Evolutionary conservation across 768 basidiomycete genomes (phyloP).

Genomic region (Leucosporidium scottii): DNA sequence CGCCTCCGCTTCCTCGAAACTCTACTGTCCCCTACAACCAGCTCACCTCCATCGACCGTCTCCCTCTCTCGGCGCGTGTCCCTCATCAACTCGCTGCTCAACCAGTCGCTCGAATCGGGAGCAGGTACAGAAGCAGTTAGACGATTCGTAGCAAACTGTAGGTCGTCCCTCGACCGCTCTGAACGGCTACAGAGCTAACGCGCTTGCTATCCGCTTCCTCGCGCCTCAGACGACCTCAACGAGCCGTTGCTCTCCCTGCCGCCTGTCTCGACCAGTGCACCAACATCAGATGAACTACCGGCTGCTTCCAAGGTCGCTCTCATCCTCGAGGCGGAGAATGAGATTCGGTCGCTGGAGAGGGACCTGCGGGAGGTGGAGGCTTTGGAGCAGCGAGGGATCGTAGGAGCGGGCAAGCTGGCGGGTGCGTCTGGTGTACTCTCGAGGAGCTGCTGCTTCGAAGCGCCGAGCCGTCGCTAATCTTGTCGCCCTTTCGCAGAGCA

Average conservation of each 20-base stretch:
- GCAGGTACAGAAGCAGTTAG: slow-evolving; percentile 24
- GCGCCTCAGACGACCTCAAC: slow-evolving; percentile 30
- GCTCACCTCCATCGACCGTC: background rate
- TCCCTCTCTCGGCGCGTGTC: slow-evolving; percentile 18
- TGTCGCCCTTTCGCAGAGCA: slow-evolving; percentile 6
- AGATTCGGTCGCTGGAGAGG: slow-evolving; percentile 28
- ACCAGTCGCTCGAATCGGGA: slow-evolving; percentile 8
- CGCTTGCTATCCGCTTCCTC: background rate
- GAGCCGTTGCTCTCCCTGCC: slow-evolving; percentile 25
- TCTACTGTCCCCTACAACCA: slow-evolving; percentile 5
- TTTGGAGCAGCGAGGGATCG: slow-evolving; percentile 21
- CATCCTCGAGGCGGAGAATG: slow-evolving; percentile 33
- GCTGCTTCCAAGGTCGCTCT: slow-evolving; percentile 25
- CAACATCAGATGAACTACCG: slow-evolving; percentile 1
- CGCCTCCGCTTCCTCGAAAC: slow-evolving; percentile 35
- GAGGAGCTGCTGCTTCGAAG: background rate
- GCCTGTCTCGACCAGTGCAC: background rate
- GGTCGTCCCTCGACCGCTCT: background rate
- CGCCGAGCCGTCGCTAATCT: background rate
- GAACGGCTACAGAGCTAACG: too few relatives aligned
- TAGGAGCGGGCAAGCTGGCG: slow-evolving; percentile 23
- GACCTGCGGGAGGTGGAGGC: slow-evolving; percentile 30
- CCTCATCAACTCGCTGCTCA: slow-evolving; percentile 12
- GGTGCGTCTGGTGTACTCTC: slow-evolving; percentile 9
- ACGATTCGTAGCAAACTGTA: slow-evolving; percentile 33